Evolutionary conservation across 768 basidiomycete species (phyloP).

Genomic region (Leccinum rimulosum): DNA sequence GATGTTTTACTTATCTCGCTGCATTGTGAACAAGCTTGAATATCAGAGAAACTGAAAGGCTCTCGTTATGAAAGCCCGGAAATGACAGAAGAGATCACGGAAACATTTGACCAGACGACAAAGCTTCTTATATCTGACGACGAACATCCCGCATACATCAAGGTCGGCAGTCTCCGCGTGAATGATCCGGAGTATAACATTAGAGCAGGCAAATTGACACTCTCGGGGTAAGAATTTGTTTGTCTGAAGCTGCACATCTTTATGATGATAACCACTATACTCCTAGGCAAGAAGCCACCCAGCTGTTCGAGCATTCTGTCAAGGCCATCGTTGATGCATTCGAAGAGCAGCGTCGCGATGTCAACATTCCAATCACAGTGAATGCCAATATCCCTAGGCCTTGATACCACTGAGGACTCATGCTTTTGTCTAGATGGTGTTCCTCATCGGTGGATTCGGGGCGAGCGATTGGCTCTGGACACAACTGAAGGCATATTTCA

Average conservation of each 20-base stretch:
- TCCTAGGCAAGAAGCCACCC: conserved; percentile 34
- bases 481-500: conserved; percentile 36
- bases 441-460: conserved; percentile 53
- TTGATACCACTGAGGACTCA: not conserved
- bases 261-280: not conserved
- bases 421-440: conserved; percentile 18
- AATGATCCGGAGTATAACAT: conserved; percentile 33
- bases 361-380: conserved; percentile 29
- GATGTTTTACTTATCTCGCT: not conserved
- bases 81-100: conserved; percentile 31
- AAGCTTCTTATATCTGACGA: conserved; percentile 38
- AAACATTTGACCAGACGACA: conserved; percentile 34
- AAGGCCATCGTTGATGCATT: conserved; percentile 32
- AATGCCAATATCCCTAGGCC: conserved; percentile 1
- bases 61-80: conserved; percentile 29
- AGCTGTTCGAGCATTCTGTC: conserved; percentile 43
- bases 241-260: not conserved
- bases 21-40: not conserved
- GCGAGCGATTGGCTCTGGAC: conserved; percentile 45
- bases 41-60: conserved; percentile 24
- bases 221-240: conserved; percentile 30
- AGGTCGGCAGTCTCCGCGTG: conserved; percentile 36
- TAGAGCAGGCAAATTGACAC: conserved; percentile 31
- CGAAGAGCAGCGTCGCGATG: conserved; percentile 22
- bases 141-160: conserved; percentile 35